Evolutionary conservation across 768 basidiomycete genomes (phyloP), one percentile per base, ranked within the genome.

Genomic region (Amanita thiersii): DNA sequence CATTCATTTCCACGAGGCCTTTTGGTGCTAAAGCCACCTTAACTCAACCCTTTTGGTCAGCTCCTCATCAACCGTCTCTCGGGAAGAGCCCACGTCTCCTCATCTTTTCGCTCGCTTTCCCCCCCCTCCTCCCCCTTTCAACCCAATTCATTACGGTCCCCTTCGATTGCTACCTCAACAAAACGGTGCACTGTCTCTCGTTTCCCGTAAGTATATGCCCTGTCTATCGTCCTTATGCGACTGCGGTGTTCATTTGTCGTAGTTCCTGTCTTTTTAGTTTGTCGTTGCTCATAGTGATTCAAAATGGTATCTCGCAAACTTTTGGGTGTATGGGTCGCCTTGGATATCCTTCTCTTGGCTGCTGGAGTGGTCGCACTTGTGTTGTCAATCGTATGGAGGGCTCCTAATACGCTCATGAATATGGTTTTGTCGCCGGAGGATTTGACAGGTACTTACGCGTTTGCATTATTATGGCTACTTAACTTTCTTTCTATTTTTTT

Each of bases 291-390:
- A 23, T 25, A 6, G 6, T 31, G 14, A 11, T 20, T 15, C 52
- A 61, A 51, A 50, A 90, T 89, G 88, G 72, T 81, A 53, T 86
- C 87, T 48, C 79, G 68, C 53, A 72, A 61, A 52, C 65, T 91
- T 47, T 73, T 84, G 63, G 74, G 70, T 37, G 69, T 75, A 45
- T 93, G 87, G 83, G 74, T 68, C 18, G 72, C 78, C 58, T 67
- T 91, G 48, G 84, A 82, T 63, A 44, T 81, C 40, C 69, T 68
- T 47, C 73, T 93, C 36, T 68, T 91, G 35, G 73, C 66, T n/a
- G 79, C 83, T 9, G 88, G 85, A 32, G 63, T 68, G 30, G 45
- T 90, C 39, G 62, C 78, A 9, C 62, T 92, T 45, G 69, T 71
- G 30, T 62, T 89, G 36, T 84, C 86, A 12, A 62, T 90, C 43